These are phyloP conservation scores for Solioccasus polychromus DNA, from an alignment of 768 basidiomycete species.

Conservation along the genomic window DNA sequence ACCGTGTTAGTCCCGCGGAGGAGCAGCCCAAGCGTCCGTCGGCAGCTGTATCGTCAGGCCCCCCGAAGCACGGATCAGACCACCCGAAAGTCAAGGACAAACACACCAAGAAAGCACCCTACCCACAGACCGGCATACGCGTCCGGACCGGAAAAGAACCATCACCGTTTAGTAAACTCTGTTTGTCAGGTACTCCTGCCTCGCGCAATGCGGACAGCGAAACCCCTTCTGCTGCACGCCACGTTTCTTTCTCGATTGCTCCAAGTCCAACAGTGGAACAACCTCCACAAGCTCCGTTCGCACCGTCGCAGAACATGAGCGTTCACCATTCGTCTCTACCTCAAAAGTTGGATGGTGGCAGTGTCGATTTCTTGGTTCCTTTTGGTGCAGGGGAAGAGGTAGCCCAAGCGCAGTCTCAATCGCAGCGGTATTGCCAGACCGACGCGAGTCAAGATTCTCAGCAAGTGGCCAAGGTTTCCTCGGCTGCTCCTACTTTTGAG, in stretches of 20 bases:
- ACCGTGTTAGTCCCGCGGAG: slow-evolving; percentile 6
- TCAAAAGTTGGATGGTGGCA: slow-evolving; percentile 13
- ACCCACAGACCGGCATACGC: slow-evolving; percentile 48
- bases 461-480: slow-evolving; percentile 7
- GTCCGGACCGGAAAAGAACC: slow-evolving; percentile 39
- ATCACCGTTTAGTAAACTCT: slow-evolving; percentile 18
- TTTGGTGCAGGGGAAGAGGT: slow-evolving; percentile 21
- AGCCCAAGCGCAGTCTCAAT: slow-evolving; percentile 11
- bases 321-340: slow-evolving; percentile 5
- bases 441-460: slow-evolving; percentile 17
- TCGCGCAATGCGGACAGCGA: slow-evolving; percentile 15
- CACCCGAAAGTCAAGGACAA: slow-evolving; percentile 37
- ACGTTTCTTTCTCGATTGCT: slow-evolving; percentile 8
- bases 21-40: slow-evolving; percentile 15
- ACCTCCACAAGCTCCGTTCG: slow-evolving; percentile 10
- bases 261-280: slow-evolving; percentile 12
- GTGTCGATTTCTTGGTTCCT: slow-evolving; percentile 24
- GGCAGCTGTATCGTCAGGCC: slow-evolving; percentile 1
- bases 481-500: slow-evolving; percentile 14
- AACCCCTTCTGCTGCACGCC: slow-evolving; percentile 6
- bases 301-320: slow-evolving; percentile 2
- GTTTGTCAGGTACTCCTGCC: slow-evolving; percentile 4
- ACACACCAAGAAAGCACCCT: slow-evolving; percentile 38
- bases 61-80: slow-evolving; percentile 15
- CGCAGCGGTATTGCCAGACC: slow-evolving; percentile 11